A percentile compares a stretch with the other conserved stretches of the same genome.
phyloP scores from a whole-genome alignment of 2,329 filamentous ascomycete species.

The Penicillium janthinellum region DNA sequence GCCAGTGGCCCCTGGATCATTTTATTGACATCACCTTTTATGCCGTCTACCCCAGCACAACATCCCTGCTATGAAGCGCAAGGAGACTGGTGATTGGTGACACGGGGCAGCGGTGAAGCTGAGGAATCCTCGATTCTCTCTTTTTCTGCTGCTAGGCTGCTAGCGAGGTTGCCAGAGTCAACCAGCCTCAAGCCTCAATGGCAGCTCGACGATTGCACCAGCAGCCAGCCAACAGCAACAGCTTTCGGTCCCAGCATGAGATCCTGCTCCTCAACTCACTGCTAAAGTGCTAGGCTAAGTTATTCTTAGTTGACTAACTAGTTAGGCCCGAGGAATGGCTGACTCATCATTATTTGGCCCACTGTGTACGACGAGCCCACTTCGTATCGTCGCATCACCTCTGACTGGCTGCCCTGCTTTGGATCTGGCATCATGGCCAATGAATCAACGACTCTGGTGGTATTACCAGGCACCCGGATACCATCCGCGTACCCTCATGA shows the following conservation, averaged over 20 bases:
- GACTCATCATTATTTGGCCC: constrained; percentile 28
- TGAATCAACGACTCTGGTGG: constrained; percentile 3
- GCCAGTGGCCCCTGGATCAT: constrained; percentile 15
- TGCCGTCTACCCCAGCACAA: constrained; percentile 4
- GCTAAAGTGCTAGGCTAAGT: background rate
- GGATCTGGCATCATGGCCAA: constrained; percentile 11
- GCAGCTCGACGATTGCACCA: background rate
- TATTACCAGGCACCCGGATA: constrained; percentile 28
- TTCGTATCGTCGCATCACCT: constrained; percentile 1
- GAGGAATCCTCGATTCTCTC: constrained; percentile 15
- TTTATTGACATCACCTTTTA: constrained; percentile 19
- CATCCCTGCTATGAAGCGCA: constrained; percentile 1
- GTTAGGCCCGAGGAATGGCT: constrained; percentile 22
- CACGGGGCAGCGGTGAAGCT: constrained; percentile 17
- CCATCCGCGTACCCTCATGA: background rate
- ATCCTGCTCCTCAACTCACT: no score
- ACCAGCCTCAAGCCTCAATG: background rate
- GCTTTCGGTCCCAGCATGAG: no score
- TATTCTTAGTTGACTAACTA: background rate
- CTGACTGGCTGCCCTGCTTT: constrained; percentile 29
- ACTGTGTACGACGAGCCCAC: constrained; percentile 5
- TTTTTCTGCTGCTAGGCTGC: background rate
- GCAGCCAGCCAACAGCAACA: background rate
- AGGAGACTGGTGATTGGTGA: constrained; percentile 5
- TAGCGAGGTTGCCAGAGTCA: background rate